phyloP scores from a whole-genome alignment of 225 moss, liverwort and hornwort species.

The Sphagnum tenellum region DNA sequence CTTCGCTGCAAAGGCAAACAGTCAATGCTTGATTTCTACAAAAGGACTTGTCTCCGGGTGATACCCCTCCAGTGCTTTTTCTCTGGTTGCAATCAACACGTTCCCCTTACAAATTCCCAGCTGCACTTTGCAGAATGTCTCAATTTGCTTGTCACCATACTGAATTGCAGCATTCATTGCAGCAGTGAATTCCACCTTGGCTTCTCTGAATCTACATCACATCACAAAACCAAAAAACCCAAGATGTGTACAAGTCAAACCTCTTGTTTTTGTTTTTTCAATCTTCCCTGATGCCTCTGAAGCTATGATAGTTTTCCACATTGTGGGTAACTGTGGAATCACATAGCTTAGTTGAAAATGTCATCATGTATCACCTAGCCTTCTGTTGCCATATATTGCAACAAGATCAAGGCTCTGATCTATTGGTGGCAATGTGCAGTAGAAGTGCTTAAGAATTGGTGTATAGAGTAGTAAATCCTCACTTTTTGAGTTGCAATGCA shows the following conservation, averaged over 20 bases:
- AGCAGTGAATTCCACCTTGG: constrained; percentile 49
- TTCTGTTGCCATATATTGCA: background rate
- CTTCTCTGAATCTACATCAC: constrained; percentile 43
- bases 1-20: no score
- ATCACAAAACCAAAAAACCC: background rate
- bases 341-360: background rate
- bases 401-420: background rate
- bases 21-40: no score
- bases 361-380: background rate
- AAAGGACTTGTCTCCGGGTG: no score
- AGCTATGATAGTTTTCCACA: background rate
- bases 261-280: no score
- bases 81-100: background rate
- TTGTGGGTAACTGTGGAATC: background rate
- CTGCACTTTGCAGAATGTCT: constrained; percentile 66
- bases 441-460: no score
- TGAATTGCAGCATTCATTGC: constrained; percentile 60
- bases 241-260: no score
- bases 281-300: background rate
- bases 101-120: constrained; percentile 80
- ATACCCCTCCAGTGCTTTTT: no score
- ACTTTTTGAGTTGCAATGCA: constrained; percentile 57
- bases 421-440: background rate
- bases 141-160: constrained; percentile 57
- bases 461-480: background rate